These are phyloP conservation scores for Pestalotiopsis sp. DNA, from an alignment of 2,329 filamentous ascomycete species.

Conservation along the genomic window DNA sequence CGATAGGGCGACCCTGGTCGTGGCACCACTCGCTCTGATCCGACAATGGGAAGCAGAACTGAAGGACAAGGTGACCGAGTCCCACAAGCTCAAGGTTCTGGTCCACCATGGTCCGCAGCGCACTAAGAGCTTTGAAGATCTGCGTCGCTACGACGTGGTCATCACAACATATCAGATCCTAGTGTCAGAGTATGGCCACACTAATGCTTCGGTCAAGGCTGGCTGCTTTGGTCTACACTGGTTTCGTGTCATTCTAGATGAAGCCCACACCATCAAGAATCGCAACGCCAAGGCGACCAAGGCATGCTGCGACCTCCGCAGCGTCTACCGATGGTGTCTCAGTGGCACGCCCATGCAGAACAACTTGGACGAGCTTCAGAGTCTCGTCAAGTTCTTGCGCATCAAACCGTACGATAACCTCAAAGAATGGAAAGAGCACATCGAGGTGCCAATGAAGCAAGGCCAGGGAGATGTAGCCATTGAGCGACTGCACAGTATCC, in stretches of 20 bases:
- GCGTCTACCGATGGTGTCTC: constrained; percentile 93
- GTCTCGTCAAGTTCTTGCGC: constrained; percentile 86
- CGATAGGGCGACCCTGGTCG: constrained; percentile 82
- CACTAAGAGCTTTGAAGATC: constrained; percentile 75
- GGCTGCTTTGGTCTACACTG: constrained; percentile 92
- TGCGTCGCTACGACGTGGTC: constrained; percentile 89
- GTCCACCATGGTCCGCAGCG: constrained; percentile 90
- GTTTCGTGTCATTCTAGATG: constrained; percentile 94
- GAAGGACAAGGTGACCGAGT: constrained; percentile 73
- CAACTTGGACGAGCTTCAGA: constrained; percentile 94
- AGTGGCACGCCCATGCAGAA: constrained; percentile 98
- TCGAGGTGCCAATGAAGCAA: constrained; percentile 86
- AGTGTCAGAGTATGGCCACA: constrained; percentile 82
- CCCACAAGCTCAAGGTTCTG: constrained; percentile 75
- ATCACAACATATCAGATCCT: constrained; percentile 97
- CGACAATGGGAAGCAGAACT: constrained; percentile 97
- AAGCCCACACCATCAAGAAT: constrained; percentile 98
- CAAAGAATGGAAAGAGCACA: constrained; percentile 86
- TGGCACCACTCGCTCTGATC: constrained; percentile 91
- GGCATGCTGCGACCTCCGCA: constrained; percentile 81
- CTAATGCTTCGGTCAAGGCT: constrained; percentile 66
- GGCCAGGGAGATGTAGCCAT: constrained; percentile 90
- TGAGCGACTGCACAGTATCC: constrained; percentile 77
- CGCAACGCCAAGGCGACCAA: constrained; percentile 94
- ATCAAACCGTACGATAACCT: constrained; percentile 91